A percentile compares a stretch with the other conserved stretches of the same genome.
phyloP scores from a whole-genome alignment of 1,284 basidiomycete genomes.

The Apiotrichum sp. region DNA sequence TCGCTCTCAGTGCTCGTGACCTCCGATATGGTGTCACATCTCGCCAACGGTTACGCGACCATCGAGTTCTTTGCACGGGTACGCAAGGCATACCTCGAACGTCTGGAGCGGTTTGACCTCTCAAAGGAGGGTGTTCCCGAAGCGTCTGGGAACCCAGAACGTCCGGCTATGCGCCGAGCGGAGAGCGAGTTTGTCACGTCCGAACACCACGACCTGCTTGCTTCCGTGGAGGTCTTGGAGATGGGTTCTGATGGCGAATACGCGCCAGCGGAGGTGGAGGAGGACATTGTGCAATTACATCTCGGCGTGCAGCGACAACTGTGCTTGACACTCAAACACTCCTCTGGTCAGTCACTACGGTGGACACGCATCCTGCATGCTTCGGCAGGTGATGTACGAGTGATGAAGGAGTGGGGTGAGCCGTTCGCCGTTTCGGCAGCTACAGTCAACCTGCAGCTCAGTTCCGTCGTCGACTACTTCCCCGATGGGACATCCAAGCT shows the following conservation, averaged over 20 bases:
- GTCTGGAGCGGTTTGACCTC: constrained; percentile 62
- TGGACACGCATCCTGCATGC: constrained; percentile 62
- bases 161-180: constrained; percentile 72
- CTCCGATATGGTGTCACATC: constrained; percentile 63
- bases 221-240: constrained; percentile 80
- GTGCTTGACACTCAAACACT: constrained; percentile 68
- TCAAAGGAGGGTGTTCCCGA: constrained; percentile 4
- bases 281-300: constrained; percentile 79
- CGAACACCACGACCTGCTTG: constrained; percentile 81
- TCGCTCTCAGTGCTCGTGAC: constrained; percentile 71
- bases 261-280: constrained; percentile 71
- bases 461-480: constrained; percentile 62
- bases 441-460: constrained; percentile 62
- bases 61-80: constrained; percentile 82
- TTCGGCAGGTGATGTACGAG: constrained; percentile 57
- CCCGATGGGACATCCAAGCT: constrained; percentile 74
- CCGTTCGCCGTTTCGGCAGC: constrained; percentile 66
- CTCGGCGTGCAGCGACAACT: constrained; percentile 89
- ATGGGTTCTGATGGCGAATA: constrained; percentile 79
- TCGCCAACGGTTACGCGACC: constrained; percentile 68
- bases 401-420: constrained; percentile 73
- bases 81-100: constrained; percentile 72
- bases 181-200: constrained; percentile 87
- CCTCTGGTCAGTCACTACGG: constrained; percentile 79
- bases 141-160: not conserved